phyloP scores from a whole-genome alignment of 192 early-diverging fungal species.

The Thamnidium elegans region DNA sequence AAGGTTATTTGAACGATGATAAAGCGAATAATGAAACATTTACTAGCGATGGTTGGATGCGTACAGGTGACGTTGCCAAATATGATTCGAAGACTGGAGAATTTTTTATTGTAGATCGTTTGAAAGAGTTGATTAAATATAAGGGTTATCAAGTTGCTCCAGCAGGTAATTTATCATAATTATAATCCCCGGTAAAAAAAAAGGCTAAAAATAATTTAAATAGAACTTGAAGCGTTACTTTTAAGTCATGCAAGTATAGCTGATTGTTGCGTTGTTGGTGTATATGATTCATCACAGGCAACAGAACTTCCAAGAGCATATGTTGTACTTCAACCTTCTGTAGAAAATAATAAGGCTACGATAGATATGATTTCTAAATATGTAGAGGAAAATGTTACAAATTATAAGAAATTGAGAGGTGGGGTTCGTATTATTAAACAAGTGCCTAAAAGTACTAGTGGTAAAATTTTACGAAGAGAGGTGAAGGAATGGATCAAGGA shows the following conservation, averaged over 20 bases:
- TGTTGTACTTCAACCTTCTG: constrained; percentile 58
- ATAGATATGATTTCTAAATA: constrained; percentile 49
- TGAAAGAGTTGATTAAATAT: constrained; percentile 83
- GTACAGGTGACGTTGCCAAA: constrained; percentile 60
- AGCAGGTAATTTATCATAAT: constrained; percentile 25
- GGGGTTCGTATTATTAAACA: constrained; percentile 69
- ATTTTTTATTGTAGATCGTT: constrained; percentile 68
- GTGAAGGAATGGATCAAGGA: constrained; percentile 45
- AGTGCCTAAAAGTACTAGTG: constrained; percentile 77
- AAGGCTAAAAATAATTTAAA: background rate
- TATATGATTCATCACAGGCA: constrained; percentile 59
- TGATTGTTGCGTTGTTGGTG: constrained; percentile 69
- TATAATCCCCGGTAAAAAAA: background rate
- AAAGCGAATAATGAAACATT: constrained; percentile 45
- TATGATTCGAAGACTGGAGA: constrained; percentile 47
- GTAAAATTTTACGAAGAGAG: constrained; percentile 83
- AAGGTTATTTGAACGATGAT: constrained; percentile 50
- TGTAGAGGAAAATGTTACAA: constrained; percentile 56
- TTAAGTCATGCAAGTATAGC: constrained; percentile 45
- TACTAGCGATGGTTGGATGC: constrained; percentile 40
- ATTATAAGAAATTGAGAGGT: constrained; percentile 79
- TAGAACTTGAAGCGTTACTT: constrained; percentile 48
- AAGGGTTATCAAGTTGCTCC: constrained; percentile 75
- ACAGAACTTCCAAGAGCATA: constrained; percentile 82
- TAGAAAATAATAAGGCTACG: constrained; percentile 36